Conservation (phyloP, 768 basidiomycete genomes). For the Dentipellis fragilis region DNA sequence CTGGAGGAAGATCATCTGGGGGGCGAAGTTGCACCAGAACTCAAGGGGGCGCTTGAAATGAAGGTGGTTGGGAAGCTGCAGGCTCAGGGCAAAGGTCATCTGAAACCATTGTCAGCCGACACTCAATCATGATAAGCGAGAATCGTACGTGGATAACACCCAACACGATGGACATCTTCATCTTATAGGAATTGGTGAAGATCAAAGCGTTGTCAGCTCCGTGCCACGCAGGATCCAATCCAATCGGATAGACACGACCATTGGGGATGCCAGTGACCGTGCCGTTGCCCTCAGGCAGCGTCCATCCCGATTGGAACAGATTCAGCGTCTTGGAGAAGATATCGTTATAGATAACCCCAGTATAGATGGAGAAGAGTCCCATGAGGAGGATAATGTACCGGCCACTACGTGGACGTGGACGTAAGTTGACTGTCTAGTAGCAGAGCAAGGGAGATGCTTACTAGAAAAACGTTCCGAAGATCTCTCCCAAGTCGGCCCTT, state of each 20-base stretch:
- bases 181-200: slow-evolving; percentile 98
- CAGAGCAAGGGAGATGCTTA: slow-evolving; percentile 30
- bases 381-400: slow-evolving; percentile 98
- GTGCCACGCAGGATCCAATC: slow-evolving; percentile 93
- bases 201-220: slow-evolving; percentile 84
- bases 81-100: slow-evolving; percentile 98
- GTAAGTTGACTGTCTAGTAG: slow-evolving; percentile 13
- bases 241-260: slow-evolving; percentile 81
- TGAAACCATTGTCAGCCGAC: slow-evolving; percentile 22
- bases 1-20: slow-evolving; percentile 94
- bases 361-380: slow-evolving; percentile 96
- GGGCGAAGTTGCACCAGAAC: slow-evolving; percentile 92
- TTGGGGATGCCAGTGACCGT: slow-evolving; percentile 43
- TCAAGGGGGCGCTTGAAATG: slow-evolving; percentile 82
- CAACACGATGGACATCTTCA: slow-evolving; percentile 97
- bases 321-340: slow-evolving; percentile 91
- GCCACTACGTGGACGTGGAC: slow-evolving; percentile 43
- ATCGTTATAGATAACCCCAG: slow-evolving; percentile 97
- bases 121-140: slow-evolving; percentile 1
- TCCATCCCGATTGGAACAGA: slow-evolving; percentile 85
- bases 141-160: slow-evolving; percentile 87
- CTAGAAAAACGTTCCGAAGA: slow-evolving; percentile 87
- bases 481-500: slow-evolving; percentile 73
- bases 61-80: slow-evolving; percentile 93
- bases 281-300: slow-evolving; percentile 41